Conservation (phyloP, 2,329 filamentous ascomycete genomes). For the Clonostachys byssicola region DNA sequence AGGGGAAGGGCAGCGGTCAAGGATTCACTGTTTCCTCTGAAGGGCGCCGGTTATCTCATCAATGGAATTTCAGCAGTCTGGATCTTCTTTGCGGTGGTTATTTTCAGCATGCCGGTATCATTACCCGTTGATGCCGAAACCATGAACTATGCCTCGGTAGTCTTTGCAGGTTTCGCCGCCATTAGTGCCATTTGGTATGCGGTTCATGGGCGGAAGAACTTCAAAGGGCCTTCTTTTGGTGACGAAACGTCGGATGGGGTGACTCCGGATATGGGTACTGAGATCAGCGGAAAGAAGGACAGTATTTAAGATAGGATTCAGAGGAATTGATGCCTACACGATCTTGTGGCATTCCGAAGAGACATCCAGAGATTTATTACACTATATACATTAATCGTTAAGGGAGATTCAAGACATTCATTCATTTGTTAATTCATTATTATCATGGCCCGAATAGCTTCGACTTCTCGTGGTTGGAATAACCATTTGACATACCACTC, state of each 20-base stretch:
- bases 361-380: too few species aligned
- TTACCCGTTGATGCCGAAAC: constrained; percentile 48
- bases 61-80: constrained; percentile 66
- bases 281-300: not conserved
- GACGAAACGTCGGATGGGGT: constrained; percentile 18
- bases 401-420: too few species aligned
- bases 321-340: too few species aligned
- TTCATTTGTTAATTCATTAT: too few species aligned
- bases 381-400: too few species aligned
- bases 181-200: constrained; percentile 63
- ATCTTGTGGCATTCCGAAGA: too few species aligned
- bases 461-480: too few species aligned
- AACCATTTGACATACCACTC: too few species aligned
- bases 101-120: constrained; percentile 73
- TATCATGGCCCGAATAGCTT: too few species aligned
- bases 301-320: too few species aligned
- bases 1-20: constrained; percentile 61
- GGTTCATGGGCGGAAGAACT: constrained; percentile 57
- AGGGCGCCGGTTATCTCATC: constrained; percentile 62
- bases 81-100: constrained; percentile 64
- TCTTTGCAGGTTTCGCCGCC: constrained; percentile 57
- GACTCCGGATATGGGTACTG: constrained; percentile 13
- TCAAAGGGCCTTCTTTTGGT: constrained; percentile 49
- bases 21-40: constrained; percentile 64
- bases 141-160: constrained; percentile 68